Evolutionary conservation across 75 land plant genomes (phyloP), one percentile per base, ranked within the genome.

Genomic region (Adiantum capillusveneris): DNA sequence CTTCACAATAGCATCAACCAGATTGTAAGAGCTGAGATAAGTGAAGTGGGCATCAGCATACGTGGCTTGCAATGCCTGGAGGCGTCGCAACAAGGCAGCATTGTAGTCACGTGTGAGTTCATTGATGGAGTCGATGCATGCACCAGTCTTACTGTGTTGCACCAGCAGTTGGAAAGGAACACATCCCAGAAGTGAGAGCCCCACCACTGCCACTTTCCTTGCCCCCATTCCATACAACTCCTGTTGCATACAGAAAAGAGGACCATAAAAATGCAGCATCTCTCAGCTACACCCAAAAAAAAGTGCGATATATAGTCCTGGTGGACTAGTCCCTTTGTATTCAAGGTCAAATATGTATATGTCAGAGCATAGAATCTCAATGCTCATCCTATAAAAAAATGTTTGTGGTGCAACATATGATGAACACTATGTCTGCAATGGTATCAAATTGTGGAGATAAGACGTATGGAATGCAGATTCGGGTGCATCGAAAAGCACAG

Each of bases 211-310:
- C 24, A 71, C 39, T 45, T 71, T 71, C n/a, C 74, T 31, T 14
- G 74, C 74, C 21, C 66, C 74, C 59, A 71, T 14, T 9, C 37
- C 48, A 31, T 65, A 71, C 54, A 63, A 31, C 6, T 57, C 56
- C 74, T 71, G 59, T 13, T 9, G 13, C 42, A 39, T 7, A 39
- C 7, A 39, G 42, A 9, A 39, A 39, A 13, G 13, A 31, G 64
- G 25, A 6, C 18, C 52, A 63, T 36, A 46, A 14, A 1, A 50
- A 9, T 13, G 13, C 42, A 39, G 7, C 42, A 39, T 39, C 42
- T 39, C 12, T 39, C 13, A 13, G 13, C n/a, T n/a, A n/a, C n/a
- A n/a, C n/a, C n/a, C n/a, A n/a, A n/a, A n/a, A n/a, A n/a, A n/a
- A n/a, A n/a, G n/a, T n/a, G n/a, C n/a, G n/a, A n/a, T n/a, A n/a